Evolutionary conservation across 139 green algal species (phyloP).

Genomic region (Zygnema circumcarinatum): DNA sequence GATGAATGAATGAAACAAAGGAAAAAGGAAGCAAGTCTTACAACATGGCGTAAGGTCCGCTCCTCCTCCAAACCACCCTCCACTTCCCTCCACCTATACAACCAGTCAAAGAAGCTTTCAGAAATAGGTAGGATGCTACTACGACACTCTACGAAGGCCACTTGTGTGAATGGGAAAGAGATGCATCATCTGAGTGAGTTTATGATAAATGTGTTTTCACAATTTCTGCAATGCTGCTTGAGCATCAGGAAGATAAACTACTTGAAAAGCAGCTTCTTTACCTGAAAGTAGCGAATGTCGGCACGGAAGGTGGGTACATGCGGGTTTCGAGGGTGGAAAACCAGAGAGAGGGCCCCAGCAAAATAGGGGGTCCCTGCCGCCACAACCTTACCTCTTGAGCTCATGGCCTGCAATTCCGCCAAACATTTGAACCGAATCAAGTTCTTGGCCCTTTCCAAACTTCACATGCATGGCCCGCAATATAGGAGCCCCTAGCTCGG

Average conservation of each 20-base stretch:
- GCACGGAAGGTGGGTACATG: conserved; percentile 91
- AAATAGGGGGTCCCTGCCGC: conserved; percentile 81
- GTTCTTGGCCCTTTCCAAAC: background rate
- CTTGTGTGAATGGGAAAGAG: too few species aligned
- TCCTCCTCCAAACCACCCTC: conserved; percentile 91
- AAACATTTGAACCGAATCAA: background rate
- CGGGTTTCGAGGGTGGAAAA: conserved; percentile 90
- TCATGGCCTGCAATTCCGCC: conserved; percentile 63
- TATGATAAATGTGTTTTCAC: too few species aligned
- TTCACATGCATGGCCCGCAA: background rate
- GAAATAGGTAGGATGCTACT: too few species aligned
- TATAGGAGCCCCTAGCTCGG: too few species aligned
- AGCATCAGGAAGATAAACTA: too few species aligned
- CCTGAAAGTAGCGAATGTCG: conserved; percentile 89
- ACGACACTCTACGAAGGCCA: conserved; percentile 20
- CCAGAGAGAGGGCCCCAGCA: conserved; percentile 89
- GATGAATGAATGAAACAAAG: too few species aligned
- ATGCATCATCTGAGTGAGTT: too few species aligned
- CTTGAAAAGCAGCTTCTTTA: too few species aligned
- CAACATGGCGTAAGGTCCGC: conserved; percentile 93
- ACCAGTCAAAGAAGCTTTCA: background rate
- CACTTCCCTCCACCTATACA: conserved; percentile 71
- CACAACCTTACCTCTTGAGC: conserved; percentile 74
- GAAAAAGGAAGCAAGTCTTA: too few species aligned
- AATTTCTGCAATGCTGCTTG: too few species aligned